A percentile compares a stretch with the other conserved stretches of the same genome.
phyloP scores from a whole-genome alignment of 2,329 filamentous ascomycete species.

The Fusarium newnesense region DNA sequence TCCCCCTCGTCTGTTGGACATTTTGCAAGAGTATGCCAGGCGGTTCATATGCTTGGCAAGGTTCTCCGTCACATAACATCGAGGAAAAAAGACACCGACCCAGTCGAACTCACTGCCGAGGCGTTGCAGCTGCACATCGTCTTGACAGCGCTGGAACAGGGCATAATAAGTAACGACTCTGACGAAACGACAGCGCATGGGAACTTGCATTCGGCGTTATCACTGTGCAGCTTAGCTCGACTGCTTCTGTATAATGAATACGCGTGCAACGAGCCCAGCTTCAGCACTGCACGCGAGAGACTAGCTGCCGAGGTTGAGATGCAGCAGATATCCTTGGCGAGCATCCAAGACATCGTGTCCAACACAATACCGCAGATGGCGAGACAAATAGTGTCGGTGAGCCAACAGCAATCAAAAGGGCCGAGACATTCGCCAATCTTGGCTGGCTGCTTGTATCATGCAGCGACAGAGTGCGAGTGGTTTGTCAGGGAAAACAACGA shows the following conservation, averaged over 20 bases:
- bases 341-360: background rate
- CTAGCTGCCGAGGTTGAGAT: background rate
- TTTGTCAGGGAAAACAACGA: background rate
- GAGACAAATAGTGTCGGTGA: background rate
- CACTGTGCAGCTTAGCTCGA: background rate
- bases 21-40: background rate
- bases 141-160: background rate
- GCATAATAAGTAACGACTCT: background rate
- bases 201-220: background rate
- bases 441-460: background rate
- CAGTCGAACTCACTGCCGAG: background rate
- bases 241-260: background rate
- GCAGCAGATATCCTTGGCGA: background rate
- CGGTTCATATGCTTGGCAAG: background rate
- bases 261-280: background rate
- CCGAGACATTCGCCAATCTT: background rate
- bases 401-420: background rate
- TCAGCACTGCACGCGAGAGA: background rate
- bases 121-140: background rate
- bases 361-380: background rate
- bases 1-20: background rate
- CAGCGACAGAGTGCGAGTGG: background rate
- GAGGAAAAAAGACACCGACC: background rate
- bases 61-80: background rate
- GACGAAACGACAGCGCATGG: accelerated